Evolutionary conservation across 2,329 filamentous ascomycete species (phyloP).

Genomic region (Blumeria graminis): DNA sequence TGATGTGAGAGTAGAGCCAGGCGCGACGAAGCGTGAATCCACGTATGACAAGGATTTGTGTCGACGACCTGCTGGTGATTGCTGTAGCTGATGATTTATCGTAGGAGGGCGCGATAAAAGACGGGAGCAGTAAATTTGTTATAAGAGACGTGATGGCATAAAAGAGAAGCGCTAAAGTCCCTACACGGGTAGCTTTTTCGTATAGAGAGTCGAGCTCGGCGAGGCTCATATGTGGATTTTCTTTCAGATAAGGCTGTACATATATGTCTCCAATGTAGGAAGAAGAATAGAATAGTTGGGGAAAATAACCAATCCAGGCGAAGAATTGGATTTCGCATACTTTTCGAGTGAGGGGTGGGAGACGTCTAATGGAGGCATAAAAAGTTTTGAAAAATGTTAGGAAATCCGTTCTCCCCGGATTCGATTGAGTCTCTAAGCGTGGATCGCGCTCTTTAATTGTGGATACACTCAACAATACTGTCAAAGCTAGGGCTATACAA

Average conservation of each 20-base stretch:
- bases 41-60: constrained; percentile 37
- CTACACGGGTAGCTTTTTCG: constrained; percentile 64
- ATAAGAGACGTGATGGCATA: constrained; percentile 68
- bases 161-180: constrained; percentile 70
- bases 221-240: constrained; percentile 54
- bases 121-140: constrained; percentile 62
- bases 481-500: constrained; percentile 43
- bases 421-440: constrained; percentile 38
- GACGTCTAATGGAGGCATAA: constrained; percentile 46
- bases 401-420: constrained; percentile 37
- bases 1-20: constrained; percentile 66
- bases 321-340: constrained; percentile 69
- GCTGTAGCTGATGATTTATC: constrained; percentile 11
- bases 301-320: constrained; percentile 90
- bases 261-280: constrained; percentile 89
- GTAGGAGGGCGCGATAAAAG: constrained; percentile 68
- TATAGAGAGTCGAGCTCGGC: constrained; percentile 57
- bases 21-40: constrained; percentile 69
- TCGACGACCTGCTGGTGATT: not conserved
- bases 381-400: constrained; percentile 60
- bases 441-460: constrained; percentile 62
- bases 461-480: constrained; percentile 44
- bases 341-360: constrained; percentile 60
- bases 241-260: constrained; percentile 54
- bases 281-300: constrained; percentile 84